Evolutionary conservation across 2,329 filamentous ascomycete genomes (phyloP), one percentile per base, ranked within the genome.

Genomic region (Verticillium nubilum): DNA sequence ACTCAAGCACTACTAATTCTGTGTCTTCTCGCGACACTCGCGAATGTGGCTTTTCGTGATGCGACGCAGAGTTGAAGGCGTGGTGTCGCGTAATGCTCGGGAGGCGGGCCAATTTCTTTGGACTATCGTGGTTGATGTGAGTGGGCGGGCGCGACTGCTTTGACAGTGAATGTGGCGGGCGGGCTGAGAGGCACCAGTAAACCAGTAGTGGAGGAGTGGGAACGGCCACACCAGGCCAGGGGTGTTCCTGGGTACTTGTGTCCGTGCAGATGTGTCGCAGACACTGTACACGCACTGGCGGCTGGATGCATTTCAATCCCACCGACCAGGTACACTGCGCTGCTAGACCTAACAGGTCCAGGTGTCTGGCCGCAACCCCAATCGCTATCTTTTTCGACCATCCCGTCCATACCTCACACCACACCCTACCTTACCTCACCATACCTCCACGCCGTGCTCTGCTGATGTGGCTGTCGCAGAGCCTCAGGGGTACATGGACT

Each of bases 401-500:
- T n/a, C 35, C 5, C 17, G 3, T 42, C 35, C 35, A 17, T 42
- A 42, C 35, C 35, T 31, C 29, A 31, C 29, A 31, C 29, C 29
- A 31, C 29, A 31, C 9, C 29, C 29, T 10, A 31, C 29, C 4
- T 31, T 31, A 10, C 31, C 31, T 15, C 15, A 15, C 31, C 31
- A 33, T 37, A 37, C 33, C 15, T 15, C 13, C 33, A 17, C 33
- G n/a, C 33, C 33, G 13, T 37, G 17, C 9, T 50, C 42, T 50
- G n/a, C 19, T 23, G 42, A 23, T 50, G 42, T 50, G 19, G 42
- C 23, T 56, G 54, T 19, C 12, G n/a, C 31, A 37, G 29, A 37
- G 23, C 54, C 31, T 26, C 54, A 23, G 23, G 19, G 17, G 28
- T 62, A 47, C 64, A 81, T 84, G 80, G 74, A 74, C 62, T 92